Evolutionary conservation across 495 filamentous ascomycete species (phyloP).

Genomic region (Aeminium ludgeri): DNA sequence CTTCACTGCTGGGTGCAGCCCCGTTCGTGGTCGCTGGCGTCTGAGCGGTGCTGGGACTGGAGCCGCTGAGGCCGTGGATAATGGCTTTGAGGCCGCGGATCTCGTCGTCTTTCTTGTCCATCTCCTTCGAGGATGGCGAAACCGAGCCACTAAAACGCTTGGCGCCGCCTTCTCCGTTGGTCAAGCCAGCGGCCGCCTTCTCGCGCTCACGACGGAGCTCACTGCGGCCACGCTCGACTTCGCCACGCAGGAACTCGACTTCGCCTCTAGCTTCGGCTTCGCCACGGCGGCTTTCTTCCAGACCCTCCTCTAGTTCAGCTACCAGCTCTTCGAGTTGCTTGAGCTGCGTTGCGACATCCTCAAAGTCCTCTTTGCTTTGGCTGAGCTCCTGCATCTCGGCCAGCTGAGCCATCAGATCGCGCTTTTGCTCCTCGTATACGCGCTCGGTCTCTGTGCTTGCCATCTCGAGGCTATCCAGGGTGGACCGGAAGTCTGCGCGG

Average conservation of each 20-base stretch:
- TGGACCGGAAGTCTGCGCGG: constrained; percentile 88
- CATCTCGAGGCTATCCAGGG: constrained; percentile 89
- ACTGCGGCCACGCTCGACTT: constrained; percentile 83
- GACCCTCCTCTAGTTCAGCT: constrained; percentile 86
- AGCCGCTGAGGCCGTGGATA: constrained; percentile 75
- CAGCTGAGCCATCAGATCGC: constrained; percentile 75
- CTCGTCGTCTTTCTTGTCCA: constrained; percentile 92
- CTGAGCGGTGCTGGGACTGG: constrained; percentile 7
- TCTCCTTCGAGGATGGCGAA: constrained; percentile 39
- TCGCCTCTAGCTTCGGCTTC: constrained; percentile 93
- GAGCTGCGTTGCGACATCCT: constrained; percentile 73
- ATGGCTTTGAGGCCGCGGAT: constrained; percentile 94
- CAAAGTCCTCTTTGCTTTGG: constrained; percentile 45
- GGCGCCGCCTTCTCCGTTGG: constrained; percentile 16
- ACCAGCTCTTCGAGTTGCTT: constrained; percentile 94
- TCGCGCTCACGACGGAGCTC: constrained; percentile 84
- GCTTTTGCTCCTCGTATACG: constrained; percentile 87
- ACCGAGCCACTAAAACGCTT: constrained; percentile 26
- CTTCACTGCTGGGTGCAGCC: constrained; percentile 27
- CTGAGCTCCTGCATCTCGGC: constrained; percentile 63
- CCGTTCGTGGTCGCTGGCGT: constrained; percentile 1
- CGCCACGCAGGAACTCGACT: constrained; percentile 87
- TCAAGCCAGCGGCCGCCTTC: constrained; percentile 52
- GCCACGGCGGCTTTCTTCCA: constrained; percentile 90
- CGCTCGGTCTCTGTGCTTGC: constrained; percentile 92